Percentiles rank a stretch among this genome's conserved stretches.
These are phyloP conservation scores for Neocucurbitaria cava DNA, from an alignment of 2,329 filamentous ascomycete genomes.

Conservation along the genomic window DNA sequence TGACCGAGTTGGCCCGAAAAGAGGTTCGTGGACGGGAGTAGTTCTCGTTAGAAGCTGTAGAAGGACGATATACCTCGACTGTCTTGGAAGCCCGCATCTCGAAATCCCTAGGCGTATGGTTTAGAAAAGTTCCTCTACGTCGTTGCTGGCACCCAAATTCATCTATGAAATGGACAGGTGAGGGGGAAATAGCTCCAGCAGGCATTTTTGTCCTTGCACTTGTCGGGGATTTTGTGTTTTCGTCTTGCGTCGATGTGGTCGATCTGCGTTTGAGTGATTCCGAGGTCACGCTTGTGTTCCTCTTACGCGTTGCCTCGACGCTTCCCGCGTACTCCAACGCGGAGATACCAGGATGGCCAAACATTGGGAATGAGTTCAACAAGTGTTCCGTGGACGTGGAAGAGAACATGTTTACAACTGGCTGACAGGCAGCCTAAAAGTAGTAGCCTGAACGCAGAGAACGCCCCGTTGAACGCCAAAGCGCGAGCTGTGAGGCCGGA, in stretches of 20 bases:
- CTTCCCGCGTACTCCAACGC: conserved; percentile 41
- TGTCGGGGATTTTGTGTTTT: conserved; percentile 20
- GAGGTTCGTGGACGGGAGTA: conserved; percentile 28
- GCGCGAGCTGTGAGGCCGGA: conserved; percentile 9
- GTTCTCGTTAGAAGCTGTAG: conserved; percentile 25
- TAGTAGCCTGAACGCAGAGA: conserved; percentile 9
- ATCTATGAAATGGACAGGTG: conserved; percentile 26
- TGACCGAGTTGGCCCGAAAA: conserved; percentile 13
- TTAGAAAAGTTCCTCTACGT: conserved; percentile 40
- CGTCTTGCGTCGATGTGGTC: conserved; percentile 24
- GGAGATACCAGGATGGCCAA: conserved; percentile 43
- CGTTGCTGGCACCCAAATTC: conserved; percentile 32
- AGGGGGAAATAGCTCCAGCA: conserved; percentile 11
- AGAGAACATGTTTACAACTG: conserved; percentile 20
- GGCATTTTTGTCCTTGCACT: conserved; percentile 18
- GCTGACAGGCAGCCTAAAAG: conserved; percentile 21
- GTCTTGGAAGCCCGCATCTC: conserved; percentile 29
- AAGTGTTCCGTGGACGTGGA: conserved; percentile 27
- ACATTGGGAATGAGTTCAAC: conserved; percentile 38
- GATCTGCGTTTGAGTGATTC: conserved; percentile 29
- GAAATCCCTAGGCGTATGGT: conserved; percentile 42
- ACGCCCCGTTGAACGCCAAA: conserved; percentile 1
- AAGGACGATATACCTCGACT: conserved; percentile 24
- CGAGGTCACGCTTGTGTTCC: conserved; percentile 22
- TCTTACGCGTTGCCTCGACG: conserved; percentile 21